Evolutionary conservation across 164 flowering plant genomes (phyloP), one percentile per base, ranked within the genome.

Genomic region (Umbilicus rupestris): DNA sequence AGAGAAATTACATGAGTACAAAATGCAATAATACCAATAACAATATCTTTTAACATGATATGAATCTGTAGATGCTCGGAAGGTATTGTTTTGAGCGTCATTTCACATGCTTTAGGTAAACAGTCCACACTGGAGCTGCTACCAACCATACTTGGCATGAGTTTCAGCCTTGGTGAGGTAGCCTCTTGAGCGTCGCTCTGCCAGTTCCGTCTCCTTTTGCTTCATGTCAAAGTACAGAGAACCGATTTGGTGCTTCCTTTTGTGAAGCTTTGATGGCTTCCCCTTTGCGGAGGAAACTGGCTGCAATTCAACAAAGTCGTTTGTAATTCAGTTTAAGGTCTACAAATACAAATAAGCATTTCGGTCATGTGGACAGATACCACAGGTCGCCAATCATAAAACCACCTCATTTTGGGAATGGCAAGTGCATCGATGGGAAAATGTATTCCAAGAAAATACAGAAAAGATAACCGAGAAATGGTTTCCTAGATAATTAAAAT

Each of bases 61-160:
- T n/a, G n/a, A n/a, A n/a, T n/a, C n/a, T n/a, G n/a, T n/a, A n/a
- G n/a, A n/a, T n/a, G n/a, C n/a, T n/a, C n/a, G n/a, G n/a, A n/a
- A n/a, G n/a, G n/a, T n/a, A n/a, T n/a, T n/a, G n/a, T 1, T 35
- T 35, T 35, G 37, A 3, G 37, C 37, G 4, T 35, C 37, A 35
- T 52, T 52, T 11, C 12, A 52, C 29, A 22, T 1, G 10, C 1
- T 12, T 8, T 41, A 3, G 30, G 24, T 3, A 24, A 11, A 26
- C 58, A 22, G 2, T 24, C 3, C 30, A 26, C 28, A 0, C 1
- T 52, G 15, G 24, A 11, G 12, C 29, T 0, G 29, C 58, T 87
- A 90, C 97, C 98, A 94, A 28, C 98, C 98, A 81, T 94, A 94
- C 73, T 94, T 94, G 68, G 83, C 98, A 63, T 94, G 98, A 3